Conservation (phyloP, 768 basidiomycete species). For the Suillus paluster region DNA sequence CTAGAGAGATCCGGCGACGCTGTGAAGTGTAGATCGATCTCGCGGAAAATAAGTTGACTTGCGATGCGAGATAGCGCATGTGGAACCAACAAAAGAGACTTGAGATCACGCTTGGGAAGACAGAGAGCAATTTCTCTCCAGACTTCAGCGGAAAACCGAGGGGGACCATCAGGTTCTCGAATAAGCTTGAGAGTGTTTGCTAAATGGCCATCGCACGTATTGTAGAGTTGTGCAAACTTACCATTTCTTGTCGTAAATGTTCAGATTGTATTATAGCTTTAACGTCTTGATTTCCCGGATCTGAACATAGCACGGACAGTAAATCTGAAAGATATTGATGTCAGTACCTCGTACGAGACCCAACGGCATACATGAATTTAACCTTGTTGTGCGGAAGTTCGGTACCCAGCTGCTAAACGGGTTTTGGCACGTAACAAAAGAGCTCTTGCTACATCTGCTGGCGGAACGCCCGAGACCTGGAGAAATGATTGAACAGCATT, state of each 20-base stretch:
- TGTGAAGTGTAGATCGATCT: slow-evolving; percentile 67
- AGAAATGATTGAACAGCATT: slow-evolving; percentile 77
- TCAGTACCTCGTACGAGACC: not conserved
- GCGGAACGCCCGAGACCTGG: slow-evolving; percentile 54
- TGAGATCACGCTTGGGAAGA: slow-evolving; percentile 67
- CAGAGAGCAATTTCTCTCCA: slow-evolving; percentile 72
- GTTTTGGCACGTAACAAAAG: slow-evolving; percentile 70
- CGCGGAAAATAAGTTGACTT: slow-evolving; percentile 62
- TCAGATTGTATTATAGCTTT: slow-evolving; percentile 60
- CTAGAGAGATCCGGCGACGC: slow-evolving; percentile 31
- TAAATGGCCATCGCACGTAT: slow-evolving; percentile 5
- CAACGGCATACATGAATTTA: not conserved
- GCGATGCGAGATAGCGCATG: slow-evolving; percentile 71
- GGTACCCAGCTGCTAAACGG: slow-evolving; percentile 61
- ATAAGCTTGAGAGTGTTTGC: slow-evolving; percentile 25
- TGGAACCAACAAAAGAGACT: slow-evolving; percentile 64
- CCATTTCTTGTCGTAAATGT: slow-evolving; percentile 59
- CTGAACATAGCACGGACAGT: slow-evolving; percentile 62
- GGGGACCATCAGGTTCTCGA: slow-evolving; percentile 42
- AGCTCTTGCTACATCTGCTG: slow-evolving; percentile 59
- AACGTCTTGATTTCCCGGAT: slow-evolving; percentile 74
- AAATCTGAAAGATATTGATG: slow-evolving; percentile 49
- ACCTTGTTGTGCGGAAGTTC: slow-evolving; percentile 72
- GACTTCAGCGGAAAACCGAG: slow-evolving; percentile 64
- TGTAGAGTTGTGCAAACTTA: slow-evolving; percentile 25